Percentiles rank a stretch among this genome's conserved stretches.
phyloP scores from a whole-genome alignment of 495 filamentous ascomycete genomes.

The Pseudevernia furfuracea region DNA sequence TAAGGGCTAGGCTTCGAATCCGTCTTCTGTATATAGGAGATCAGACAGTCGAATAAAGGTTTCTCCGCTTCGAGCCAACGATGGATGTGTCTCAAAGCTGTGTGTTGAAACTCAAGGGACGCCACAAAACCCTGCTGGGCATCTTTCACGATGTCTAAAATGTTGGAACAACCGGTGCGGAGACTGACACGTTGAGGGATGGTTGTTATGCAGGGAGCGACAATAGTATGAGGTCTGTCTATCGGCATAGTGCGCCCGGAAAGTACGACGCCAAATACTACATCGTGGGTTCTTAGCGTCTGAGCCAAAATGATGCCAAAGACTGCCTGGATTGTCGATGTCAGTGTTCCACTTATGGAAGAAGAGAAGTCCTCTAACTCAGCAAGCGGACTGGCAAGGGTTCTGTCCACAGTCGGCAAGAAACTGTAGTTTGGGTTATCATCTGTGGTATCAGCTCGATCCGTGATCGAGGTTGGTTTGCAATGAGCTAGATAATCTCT shows the following conservation, averaged over 20 bases:
- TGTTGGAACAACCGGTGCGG: neutral
- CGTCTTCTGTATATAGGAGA: conserved; percentile 30
- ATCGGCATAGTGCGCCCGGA: conserved; percentile 42
- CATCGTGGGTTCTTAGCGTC: conserved; percentile 32
- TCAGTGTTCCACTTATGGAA: conserved; percentile 31
- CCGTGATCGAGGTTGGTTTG: conserved; percentile 21
- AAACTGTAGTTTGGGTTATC: neutral
- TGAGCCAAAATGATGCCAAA: conserved; percentile 41
- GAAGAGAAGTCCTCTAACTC: conserved; percentile 31
- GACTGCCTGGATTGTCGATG: conserved; percentile 35
- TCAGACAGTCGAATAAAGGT: conserved; percentile 39
- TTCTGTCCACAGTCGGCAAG: neutral
- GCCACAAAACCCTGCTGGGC: conserved; percentile 38
- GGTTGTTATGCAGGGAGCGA: conserved; percentile 86
- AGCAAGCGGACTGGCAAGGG: conserved; percentile 18
- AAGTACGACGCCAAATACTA: conserved; percentile 40
- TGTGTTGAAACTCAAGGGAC: conserved; percentile 40
- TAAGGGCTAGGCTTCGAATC: conserved; percentile 4
- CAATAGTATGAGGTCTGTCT: conserved; percentile 57
- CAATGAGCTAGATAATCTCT: conserved; percentile 42
- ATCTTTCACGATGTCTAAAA: conserved; percentile 29
- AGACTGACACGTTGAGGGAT: conserved; percentile 56
- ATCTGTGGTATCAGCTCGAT: conserved; percentile 13
- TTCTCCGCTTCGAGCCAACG: conserved; percentile 39
- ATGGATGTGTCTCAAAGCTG: conserved; percentile 39